Percentiles rank a stretch among this genome's conserved stretches.
These are phyloP conservation scores for Pterocarpus santalinus DNA, from an alignment of 306 rosid genomes.

Conservation along the genomic window DNA sequence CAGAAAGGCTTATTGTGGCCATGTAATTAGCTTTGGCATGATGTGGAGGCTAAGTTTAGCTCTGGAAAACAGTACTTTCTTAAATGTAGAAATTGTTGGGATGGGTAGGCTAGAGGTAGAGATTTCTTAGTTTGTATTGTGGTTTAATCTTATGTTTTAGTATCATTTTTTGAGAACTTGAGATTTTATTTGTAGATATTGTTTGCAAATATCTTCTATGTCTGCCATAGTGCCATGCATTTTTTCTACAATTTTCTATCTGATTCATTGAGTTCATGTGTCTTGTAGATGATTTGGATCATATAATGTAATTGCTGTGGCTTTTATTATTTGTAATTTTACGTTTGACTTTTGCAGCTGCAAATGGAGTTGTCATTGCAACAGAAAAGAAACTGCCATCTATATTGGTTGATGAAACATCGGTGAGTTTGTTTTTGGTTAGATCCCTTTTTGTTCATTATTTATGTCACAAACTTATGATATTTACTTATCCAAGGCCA, in stretches of 20 bases:
- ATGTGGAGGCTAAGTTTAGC: background rate
- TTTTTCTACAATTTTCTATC: conserved; percentile 7
- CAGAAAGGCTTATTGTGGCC: conserved; percentile 9
- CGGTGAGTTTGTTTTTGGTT: conserved; percentile 60
- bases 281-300: conserved; percentile 7
- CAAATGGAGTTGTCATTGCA: conserved; percentile 95
- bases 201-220: conserved; percentile 20
- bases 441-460: background rate
- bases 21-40: conserved; percentile 15
- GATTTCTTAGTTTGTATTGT: background rate
- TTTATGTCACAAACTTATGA: background rate
- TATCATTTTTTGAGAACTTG: background rate
- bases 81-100: background rate
- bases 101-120: conserved; percentile 24
- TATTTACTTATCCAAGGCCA: background rate
- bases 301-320: conserved; percentile 11
- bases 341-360: conserved; percentile 69
- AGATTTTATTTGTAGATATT: conserved; percentile 10
- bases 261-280: conserved; percentile 10
- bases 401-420: conserved; percentile 91
- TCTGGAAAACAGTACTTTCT: conserved; percentile 2
- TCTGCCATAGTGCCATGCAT: background rate
- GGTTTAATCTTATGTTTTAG: background rate
- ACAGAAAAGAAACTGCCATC: conserved; percentile 98
- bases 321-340: conserved; percentile 24